phyloP scores from a whole-genome alignment of 768 basidiomycete species.

The Boletus rubroflammeus region DNA sequence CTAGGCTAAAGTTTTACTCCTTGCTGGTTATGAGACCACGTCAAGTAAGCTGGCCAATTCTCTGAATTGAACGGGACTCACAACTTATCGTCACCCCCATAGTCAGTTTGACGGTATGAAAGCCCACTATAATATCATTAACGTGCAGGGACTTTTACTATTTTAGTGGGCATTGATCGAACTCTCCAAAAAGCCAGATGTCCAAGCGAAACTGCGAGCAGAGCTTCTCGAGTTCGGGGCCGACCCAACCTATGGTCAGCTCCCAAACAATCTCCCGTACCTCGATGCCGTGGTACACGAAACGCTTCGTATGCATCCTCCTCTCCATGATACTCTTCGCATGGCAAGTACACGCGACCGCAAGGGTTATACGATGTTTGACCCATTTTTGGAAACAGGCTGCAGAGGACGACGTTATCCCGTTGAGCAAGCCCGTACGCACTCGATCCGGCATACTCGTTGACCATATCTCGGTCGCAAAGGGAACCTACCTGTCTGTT shows the following conservation, averaged over 20 bases:
- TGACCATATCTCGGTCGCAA: constrained; percentile 41
- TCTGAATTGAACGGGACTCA: not conserved
- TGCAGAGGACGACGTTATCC: constrained; percentile 53
- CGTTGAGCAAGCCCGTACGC: constrained; percentile 48
- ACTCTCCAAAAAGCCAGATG: constrained; percentile 41
- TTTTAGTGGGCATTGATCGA: constrained; percentile 54
- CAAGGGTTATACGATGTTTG: not conserved
- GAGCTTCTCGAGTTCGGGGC: constrained; percentile 43
- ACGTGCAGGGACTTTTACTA: not conserved
- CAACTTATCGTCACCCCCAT: not conserved
- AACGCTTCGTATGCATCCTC: constrained; percentile 43
- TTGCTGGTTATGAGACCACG: constrained; percentile 41
- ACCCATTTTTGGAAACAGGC: constrained; percentile 34
- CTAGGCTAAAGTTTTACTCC: constrained; percentile 36
- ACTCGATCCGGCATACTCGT: constrained; percentile 40
- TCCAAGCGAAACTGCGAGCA: constrained; percentile 46
- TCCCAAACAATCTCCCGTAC: constrained; percentile 48
- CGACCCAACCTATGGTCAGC: constrained; percentile 55
- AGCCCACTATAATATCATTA: not conserved
- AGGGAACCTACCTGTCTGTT: constrained; percentile 43
- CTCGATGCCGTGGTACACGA: constrained; percentile 52
- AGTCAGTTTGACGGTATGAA: constrained; percentile 15
- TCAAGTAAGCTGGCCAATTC: constrained; percentile 26
- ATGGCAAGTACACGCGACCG: constrained; percentile 1
- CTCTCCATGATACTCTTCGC: constrained; percentile 26